Conservation (phyloP, 371 early-diverging fungal genomes). For the Haplosporangium sp. region DNA sequence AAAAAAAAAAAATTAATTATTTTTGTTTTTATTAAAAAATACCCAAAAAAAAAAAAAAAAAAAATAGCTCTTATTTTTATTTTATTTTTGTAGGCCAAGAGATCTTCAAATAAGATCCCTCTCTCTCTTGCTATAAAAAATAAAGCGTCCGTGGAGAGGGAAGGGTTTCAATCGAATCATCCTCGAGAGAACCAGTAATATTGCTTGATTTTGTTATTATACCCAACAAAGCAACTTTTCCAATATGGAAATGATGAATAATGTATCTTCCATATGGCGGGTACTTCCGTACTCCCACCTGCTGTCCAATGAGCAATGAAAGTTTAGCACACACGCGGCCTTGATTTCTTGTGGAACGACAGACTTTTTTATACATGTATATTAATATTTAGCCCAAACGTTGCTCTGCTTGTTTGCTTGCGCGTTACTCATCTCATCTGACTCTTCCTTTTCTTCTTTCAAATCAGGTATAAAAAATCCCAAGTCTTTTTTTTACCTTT, state of each 20-base stretch:
- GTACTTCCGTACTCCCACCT: background rate
- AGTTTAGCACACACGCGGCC: constrained; percentile 16
- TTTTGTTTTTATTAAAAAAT: no score
- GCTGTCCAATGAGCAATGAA: constrained; percentile 21
- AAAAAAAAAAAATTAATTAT: no score
- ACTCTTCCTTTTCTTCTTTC: constrained; percentile 5
- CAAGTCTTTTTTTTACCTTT: background rate
- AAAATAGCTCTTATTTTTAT: background rate
- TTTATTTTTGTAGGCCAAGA: background rate
- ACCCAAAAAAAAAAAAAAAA: no score
- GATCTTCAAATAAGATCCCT: background rate
- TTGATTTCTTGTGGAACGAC: constrained; percentile 11
- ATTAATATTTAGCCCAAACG: background rate
- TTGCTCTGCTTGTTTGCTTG: background rate
- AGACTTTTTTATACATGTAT: background rate
- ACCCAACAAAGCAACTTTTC: constrained; percentile 20
- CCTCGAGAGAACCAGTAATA: constrained; percentile 18
- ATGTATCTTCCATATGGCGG: background rate
- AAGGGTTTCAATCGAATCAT: constrained; percentile 21
- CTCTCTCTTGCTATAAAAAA: background rate
- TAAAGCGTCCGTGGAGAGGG: constrained; percentile 16
- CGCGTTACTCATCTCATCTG: constrained; percentile 16
- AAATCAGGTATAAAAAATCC: background rate
- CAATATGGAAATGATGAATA: no score
- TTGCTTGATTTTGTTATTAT: constrained; percentile 11